Base-by-base conservation (phyloP, 208 protist genomes). In the Hexamita inflata region DNA sequence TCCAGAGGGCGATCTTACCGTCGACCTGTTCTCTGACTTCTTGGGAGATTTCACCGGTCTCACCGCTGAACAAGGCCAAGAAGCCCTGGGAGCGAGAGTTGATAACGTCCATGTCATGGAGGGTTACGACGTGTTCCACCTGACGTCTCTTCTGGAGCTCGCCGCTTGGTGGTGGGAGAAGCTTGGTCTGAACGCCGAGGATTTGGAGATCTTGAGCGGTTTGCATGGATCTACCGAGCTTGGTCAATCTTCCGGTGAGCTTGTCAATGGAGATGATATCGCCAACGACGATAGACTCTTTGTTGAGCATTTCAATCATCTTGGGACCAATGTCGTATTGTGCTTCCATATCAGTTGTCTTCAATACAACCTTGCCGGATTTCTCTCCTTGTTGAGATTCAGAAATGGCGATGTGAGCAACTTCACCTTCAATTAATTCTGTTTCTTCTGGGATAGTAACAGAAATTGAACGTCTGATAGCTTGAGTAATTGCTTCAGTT, bases 51-150 rank as follows among this genome's bases (percentile, higher is more conserved):
- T 99, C 97, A 70, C 96, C 96, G 7, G 94, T 99, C 80, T 99
- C 96, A 58, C 95, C 95, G 0, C 94, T 89, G 79, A 99, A 99
- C 57, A 99, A 86, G 11, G 96, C 95, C 41, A 98, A 86, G 82
- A 99, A 99, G 30, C 97, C 96, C 78, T 83, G 80, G 1, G 77
- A 30, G n/a, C 81, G 41, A 53, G 89, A 94, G 88, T 99, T 99
- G 84, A 99, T 98, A 30, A 99, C 97, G 79, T 99, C 97, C 74
- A 99, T 95, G 82, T 99, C 96, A 81, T 99, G 97, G 45, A 99
- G 88, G 1, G 89, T 93, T 1, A 99, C 94, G 4, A 90, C 96
- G 87, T 99, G 97, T 58, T 96, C 92, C 26, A 98, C 92, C 83
- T 98, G 92, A 86, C 97, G 97, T 60, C 94, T 88, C 84, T 98